Evolutionary conservation across 176 grass and related monocot species (phyloP).

Genomic region (Lolium rigidum): DNA sequence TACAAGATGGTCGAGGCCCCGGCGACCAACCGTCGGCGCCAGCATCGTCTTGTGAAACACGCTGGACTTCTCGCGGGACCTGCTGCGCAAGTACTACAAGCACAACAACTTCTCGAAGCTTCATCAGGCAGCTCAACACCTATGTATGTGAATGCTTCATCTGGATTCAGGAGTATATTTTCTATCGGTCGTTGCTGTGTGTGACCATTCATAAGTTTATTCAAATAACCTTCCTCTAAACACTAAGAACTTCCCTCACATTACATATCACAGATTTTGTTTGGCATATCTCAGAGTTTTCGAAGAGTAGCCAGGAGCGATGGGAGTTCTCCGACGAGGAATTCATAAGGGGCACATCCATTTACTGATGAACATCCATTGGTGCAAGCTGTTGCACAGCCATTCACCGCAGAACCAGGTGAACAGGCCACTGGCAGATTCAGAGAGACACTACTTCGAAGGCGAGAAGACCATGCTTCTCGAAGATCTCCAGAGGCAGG

Average conservation of each 20-base stretch:
- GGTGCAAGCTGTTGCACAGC: constrained; percentile 89
- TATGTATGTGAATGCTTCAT: constrained; percentile 65
- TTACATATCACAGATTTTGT: constrained; percentile 9
- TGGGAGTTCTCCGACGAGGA: constrained; percentile 92
- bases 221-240: no score
- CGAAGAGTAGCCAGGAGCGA: constrained; percentile 64
- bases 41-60: constrained; percentile 85
- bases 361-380: constrained; percentile 69
- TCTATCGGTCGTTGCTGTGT: no score
- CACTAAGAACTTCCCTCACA: not conserved
- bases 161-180: no score
- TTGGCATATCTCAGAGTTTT: constrained; percentile 58
- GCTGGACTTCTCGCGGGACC: constrained; percentile 58
- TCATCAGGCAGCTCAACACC: constrained; percentile 88
- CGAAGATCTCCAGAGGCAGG: constrained; percentile 56
- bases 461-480: constrained; percentile 59
- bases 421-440: constrained; percentile 45
- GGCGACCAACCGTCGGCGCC: constrained; percentile 50
- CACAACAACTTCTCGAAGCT: constrained; percentile 95
- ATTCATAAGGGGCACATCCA: constrained; percentile 74
- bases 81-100: constrained; percentile 86
- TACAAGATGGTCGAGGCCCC: constrained; percentile 88
- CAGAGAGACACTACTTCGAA: constrained; percentile 59
- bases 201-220: no score
- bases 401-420: constrained; percentile 59